Percentiles rank a stretch among this genome's conserved stretches.
These are phyloP conservation scores for Plasmopara muralis DNA, from an alignment of 352 stramenopile species.

Conservation along the genomic window DNA sequence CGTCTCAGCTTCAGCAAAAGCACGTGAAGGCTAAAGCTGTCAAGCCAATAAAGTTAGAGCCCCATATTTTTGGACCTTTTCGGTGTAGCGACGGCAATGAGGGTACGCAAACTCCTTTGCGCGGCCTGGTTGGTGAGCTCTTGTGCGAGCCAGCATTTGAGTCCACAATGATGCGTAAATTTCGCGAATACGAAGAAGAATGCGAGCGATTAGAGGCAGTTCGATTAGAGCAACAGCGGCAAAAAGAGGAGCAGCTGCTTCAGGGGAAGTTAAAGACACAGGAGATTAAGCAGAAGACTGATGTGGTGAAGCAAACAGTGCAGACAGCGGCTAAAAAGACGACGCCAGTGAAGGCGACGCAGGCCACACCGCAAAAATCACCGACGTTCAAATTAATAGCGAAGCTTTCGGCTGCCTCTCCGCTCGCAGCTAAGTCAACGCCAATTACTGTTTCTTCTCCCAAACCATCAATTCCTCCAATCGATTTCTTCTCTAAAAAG, in stretches of 20 bases:
- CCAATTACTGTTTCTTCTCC: too few relatives aligned
- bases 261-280: constrained; percentile 14
- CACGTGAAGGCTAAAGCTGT: constrained; percentile 41
- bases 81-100: constrained; percentile 12
- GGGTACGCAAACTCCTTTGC: constrained; percentile 15
- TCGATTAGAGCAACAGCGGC: constrained; percentile 21
- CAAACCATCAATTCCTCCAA: too few relatives aligned
- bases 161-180: constrained; percentile 40
- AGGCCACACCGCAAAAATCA: too few relatives aligned
- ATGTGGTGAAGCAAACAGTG: not conserved
- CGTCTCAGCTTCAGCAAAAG: constrained; percentile 47
- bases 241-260: constrained; percentile 20
- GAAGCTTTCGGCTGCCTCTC: too few relatives aligned
- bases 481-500: too few relatives aligned
- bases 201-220: constrained; percentile 24
- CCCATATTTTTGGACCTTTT: constrained; percentile 54
- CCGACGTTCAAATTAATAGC: too few relatives aligned
- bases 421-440: too few relatives aligned
- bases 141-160: constrained; percentile 36
- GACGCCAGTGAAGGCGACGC: constrained; percentile 3
- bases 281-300: constrained; percentile 8
- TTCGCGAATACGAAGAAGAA: constrained; percentile 36
- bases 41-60: constrained; percentile 63
- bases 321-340: constrained; percentile 2
- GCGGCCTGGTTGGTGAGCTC: constrained; percentile 20